A percentile compares a stretch with the other conserved stretches of the same genome.
Conservation (phyloP, 2,329 filamentous ascomycete genomes). For the Cladosporium sp. region DNA sequence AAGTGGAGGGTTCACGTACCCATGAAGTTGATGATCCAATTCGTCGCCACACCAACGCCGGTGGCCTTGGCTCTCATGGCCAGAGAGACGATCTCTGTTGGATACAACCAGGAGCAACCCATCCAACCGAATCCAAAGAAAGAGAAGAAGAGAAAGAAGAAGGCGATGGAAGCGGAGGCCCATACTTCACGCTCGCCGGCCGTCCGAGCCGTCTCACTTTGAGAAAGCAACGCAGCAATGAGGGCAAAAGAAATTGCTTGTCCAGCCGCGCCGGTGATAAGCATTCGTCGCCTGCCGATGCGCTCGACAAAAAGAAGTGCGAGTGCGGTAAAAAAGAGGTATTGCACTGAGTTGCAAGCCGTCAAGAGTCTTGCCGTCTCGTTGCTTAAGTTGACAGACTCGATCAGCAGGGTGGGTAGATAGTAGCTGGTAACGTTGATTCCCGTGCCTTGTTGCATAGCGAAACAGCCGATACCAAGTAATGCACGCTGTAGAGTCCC, state of each 20-base stretch:
- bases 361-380: conserved; percentile 48
- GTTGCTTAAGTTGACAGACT: conserved; percentile 48
- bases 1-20: no score
- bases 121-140: conserved; percentile 55
- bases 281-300: conserved; percentile 55
- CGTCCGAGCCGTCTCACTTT: conserved; percentile 27
- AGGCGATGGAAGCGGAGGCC: conserved; percentile 24
- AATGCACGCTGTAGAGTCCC: not conserved
- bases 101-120: conserved; percentile 55
- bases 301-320: conserved; percentile 42
- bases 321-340: conserved; percentile 42
- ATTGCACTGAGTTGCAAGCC: conserved; percentile 46
- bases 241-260: conserved; percentile 4
- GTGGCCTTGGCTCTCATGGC: conserved; percentile 6
- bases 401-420: conserved; percentile 59
- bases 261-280: conserved; percentile 62
- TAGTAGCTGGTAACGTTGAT: conserved; percentile 81
- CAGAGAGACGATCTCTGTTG: conserved; percentile 53
- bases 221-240: conserved; percentile 33
- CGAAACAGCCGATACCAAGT: not conserved
- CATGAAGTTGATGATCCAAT: conserved; percentile 48
- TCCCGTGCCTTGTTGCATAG: conserved; percentile 1
- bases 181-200: not conserved
- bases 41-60: conserved; percentile 41
- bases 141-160: conserved; percentile 56